Evolutionary conservation across 371 early-diverging fungal species (phyloP), one percentile per base, ranked within the genome.

Genomic region (Gilbertella persicaria): DNA sequence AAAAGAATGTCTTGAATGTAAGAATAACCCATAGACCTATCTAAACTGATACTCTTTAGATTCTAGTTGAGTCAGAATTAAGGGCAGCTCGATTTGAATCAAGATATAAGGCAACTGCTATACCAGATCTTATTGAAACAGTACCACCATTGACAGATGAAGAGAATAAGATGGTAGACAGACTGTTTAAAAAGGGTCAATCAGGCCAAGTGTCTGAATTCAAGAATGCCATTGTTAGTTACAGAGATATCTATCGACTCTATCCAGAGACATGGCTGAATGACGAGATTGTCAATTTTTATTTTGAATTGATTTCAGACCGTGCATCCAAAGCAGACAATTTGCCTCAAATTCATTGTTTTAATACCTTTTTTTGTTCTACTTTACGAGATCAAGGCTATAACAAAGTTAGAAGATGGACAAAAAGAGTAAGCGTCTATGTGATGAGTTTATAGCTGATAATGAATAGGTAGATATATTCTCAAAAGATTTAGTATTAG

Each of bases 241-340:
- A 56, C 42, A 69, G 64, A 26, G 95, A 94, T 48, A 75, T 96
- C 5, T 62, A 66, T 10, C 92, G 93, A 24, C 67, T 96, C 36
- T 50, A 66, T 10, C 82, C 80, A n/a, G 85, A 86, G 17, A 68
- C 79, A n/a, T 96, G 96, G 96, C 75, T 96, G 5, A 95, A 96
- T 58, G 96, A 96, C 59, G 94, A 95, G 75, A 79, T 94, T 13
- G 91, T 96, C 68, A 95, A 96, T 68, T 94, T 91, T 66, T 95
- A 94, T 64, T 86, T 89, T 62, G 77, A 84, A 38, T 62, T 96
- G 23, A 71, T 94, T 17, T 78, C 87, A 59, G 73, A 82, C 2
- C 84, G 97, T 9, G 68, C 88, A 73, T 23, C 24, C 24, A 19
- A 45, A 62, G 4, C 49, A 64, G 3, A 62, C 38, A 20, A 42